A percentile compares a stretch with the other conserved stretches of the same genome.
These are phyloP conservation scores for Trametes coccinea DNA, from an alignment of 768 basidiomycete species.

Conservation along the genomic window DNA sequence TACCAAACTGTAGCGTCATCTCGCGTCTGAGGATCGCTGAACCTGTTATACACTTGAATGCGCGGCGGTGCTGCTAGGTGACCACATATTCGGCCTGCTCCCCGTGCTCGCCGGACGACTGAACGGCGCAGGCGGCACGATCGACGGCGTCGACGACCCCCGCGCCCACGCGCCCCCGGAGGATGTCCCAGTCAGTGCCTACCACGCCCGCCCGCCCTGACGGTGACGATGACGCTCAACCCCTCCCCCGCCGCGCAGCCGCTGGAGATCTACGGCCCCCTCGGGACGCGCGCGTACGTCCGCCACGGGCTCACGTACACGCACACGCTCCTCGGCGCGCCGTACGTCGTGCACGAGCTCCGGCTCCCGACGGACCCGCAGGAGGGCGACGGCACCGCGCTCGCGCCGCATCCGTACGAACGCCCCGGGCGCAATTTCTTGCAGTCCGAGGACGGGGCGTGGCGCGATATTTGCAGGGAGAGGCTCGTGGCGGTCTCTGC, in stretches of 20 bases:
- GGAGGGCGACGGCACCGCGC: constrained; percentile 46
- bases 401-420: constrained; percentile 56
- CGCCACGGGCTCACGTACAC: constrained; percentile 69
- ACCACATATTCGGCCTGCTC: constrained; percentile 77
- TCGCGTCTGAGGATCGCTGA: no score
- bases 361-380: constrained; percentile 61
- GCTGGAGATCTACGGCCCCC: constrained; percentile 83
- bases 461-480: constrained; percentile 66
- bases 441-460: constrained; percentile 53
- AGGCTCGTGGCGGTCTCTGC: constrained; percentile 64
- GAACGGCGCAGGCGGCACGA: constrained; percentile 73
- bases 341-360: constrained; percentile 85
- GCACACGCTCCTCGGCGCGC: constrained; percentile 60
- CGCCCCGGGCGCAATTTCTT: constrained; percentile 64
- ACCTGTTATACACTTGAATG: no score
- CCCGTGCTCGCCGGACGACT: constrained; percentile 67
- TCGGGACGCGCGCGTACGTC: constrained; percentile 80
- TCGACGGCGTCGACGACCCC: constrained; percentile 60
- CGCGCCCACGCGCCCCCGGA: constrained; percentile 33
- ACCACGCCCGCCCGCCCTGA: not conserved
- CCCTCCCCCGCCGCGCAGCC: constrained; percentile 40
- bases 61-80: constrained; percentile 45
- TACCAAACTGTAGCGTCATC: no score
- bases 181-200: constrained; percentile 13
- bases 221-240: not conserved